Conservation (phyloP, 306 rosid genomes). For the Ochetophila trinervis region DNA sequence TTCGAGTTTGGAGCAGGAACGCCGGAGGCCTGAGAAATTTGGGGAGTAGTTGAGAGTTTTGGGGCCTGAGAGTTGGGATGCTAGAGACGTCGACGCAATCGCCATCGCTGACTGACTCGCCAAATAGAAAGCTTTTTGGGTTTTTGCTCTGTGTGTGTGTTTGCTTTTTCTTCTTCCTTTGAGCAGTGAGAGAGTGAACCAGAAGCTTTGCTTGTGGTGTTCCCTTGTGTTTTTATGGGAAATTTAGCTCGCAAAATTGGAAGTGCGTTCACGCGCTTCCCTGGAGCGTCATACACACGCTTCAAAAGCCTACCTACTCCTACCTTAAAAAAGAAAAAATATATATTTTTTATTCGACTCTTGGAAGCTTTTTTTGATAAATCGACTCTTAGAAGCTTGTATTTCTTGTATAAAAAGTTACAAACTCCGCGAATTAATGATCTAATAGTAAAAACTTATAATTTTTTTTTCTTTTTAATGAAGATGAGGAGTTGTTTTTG, state of each 20-base stretch:
- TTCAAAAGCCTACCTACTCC: not conserved
- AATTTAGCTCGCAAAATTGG: constrained; percentile 3
- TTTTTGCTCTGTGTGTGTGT: no score
- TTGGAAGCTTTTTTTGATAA: no score
- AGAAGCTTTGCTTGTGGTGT: constrained; percentile 1
- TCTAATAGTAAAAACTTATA: no score
- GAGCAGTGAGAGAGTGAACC: not conserved
- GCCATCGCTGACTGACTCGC: constrained; percentile 44
- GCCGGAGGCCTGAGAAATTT: constrained; percentile 58
- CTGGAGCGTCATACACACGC: constrained; percentile 4
- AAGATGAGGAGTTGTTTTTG: not conserved
- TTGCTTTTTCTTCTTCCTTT: not conserved
- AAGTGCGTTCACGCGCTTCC: constrained; percentile 19
- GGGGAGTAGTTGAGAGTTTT: constrained; percentile 29
- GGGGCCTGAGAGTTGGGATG: constrained; percentile 60
- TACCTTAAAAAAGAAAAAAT: not conserved
- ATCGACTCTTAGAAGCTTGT: no score
- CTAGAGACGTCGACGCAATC: constrained; percentile 72
- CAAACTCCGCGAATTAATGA: no score
- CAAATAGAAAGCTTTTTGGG: not conserved
- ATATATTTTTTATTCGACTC: no score
- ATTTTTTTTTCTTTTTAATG: no score
- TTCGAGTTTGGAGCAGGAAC: constrained; percentile 49
- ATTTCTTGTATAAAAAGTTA: no score
- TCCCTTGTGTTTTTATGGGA: constrained; percentile 20